phyloP scores from a whole-genome alignment of 495 filamentous ascomycete genomes.

The Aspergillus taichungensis region DNA sequence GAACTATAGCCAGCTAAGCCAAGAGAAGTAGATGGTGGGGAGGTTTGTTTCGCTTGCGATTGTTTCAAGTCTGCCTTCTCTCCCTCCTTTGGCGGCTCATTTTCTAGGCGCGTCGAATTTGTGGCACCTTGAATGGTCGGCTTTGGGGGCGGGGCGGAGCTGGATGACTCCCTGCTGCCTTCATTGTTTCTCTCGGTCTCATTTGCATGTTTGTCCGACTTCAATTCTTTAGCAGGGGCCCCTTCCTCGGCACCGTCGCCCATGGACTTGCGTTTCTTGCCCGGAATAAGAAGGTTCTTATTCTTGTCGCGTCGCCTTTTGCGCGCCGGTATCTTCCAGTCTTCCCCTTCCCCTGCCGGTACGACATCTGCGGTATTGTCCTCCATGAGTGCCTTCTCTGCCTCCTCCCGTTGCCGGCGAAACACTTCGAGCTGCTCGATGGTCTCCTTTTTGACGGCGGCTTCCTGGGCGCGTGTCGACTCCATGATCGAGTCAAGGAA shows the following conservation, averaged over 20 bases:
- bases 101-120: not conserved
- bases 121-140: not conserved
- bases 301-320: slow-evolving; percentile 54
- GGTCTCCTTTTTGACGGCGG: slow-evolving; percentile 62
- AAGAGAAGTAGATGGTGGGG: slow-evolving; percentile 15
- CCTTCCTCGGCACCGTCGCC: slow-evolving; percentile 7
- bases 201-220: slow-evolving; percentile 3
- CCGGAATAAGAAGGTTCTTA: slow-evolving; percentile 44
- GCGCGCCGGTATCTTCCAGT: slow-evolving; percentile 45
- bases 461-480: slow-evolving; percentile 61
- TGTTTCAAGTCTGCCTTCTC: slow-evolving; percentile 1
- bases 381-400: slow-evolving; percentile 43
- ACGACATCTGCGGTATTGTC: slow-evolving; percentile 26
- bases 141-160: not conserved
- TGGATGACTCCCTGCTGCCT: not conserved
- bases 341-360: slow-evolving; percentile 33
- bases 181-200: not conserved
- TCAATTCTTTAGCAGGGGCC: slow-evolving; percentile 9
- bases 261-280: slow-evolving; percentile 49
- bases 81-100: not conserved
- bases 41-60: slow-evolving; percentile 4
- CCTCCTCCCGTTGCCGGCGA: slow-evolving; percentile 57
- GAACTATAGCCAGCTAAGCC: slow-evolving; percentile 37
- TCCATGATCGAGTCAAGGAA: slow-evolving; percentile 76
- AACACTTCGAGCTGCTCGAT: slow-evolving; percentile 64